Evolutionary conservation across 768 basidiomycete species (phyloP), one percentile per base, ranked within the genome.

Genomic region (Lentinula aciculospora): DNA sequence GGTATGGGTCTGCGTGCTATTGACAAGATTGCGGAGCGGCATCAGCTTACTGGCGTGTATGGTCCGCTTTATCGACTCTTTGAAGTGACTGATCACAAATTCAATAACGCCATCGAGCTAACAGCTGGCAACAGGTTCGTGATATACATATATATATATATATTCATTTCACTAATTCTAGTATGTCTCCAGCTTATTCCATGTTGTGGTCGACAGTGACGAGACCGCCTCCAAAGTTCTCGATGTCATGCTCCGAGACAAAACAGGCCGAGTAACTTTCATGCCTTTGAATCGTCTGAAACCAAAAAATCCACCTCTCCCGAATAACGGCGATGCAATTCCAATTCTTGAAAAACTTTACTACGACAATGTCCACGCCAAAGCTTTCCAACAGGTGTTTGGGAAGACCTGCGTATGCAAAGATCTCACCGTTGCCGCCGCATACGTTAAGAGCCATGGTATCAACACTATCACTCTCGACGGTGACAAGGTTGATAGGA

Each of bases 401-500:
- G 94, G 95, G 36, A 94, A 94, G 72, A 98, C 96, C 0, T 93
- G 95, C 69, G 92, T 99, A 23, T 98, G 96, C 69, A 83, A 89
- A 45, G 93, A 97, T 68, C 81, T 99, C 57, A 87, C 88, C 8
- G 88, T 94, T 61, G 95, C 94, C 23, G 92, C 94, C 5, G 90
- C 92, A 8, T 98, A 97, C 69, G 93, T 95, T 50, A 89, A 96
- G 70, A 90, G 87, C 64, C 94, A 98, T 67, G 87, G 87, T 1
- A 88, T 98, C 68, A 98, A 96, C 72, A 94, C 94, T 21, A 98
- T 98, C 71, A 99, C 97, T 1, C 82, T 97, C 37, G 95, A 96
- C 63, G 97, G 97, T 49, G 97, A 99, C 77, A 94, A 93, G 67
- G 94, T 96, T 54, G 97, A 99, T 69, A 83, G 94, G 53, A 98